Conservation (phyloP, 148 eudicot species). For the Diospyros lotus region DNA sequence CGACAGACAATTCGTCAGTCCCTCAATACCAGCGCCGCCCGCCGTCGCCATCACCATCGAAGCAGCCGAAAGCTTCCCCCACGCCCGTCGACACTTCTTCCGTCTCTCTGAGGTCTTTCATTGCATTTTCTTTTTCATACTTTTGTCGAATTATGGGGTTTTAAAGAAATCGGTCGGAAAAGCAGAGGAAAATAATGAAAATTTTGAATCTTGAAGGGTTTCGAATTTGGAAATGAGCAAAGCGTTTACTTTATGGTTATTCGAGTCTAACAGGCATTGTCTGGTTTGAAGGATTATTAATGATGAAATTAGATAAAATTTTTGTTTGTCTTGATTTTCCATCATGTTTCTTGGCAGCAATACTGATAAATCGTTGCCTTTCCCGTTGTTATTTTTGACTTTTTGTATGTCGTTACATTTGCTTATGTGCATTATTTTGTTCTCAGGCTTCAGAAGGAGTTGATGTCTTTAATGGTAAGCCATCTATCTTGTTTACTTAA, state of each 20-base stretch:
- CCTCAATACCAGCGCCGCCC: constrained; percentile 10
- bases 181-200: neutral
- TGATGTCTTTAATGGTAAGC: constrained; percentile 49
- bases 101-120: constrained; percentile 35
- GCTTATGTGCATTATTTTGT: constrained; percentile 10
- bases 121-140: neutral
- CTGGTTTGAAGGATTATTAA: neutral
- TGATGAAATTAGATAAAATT: neutral
- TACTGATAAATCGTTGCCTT: neutral
- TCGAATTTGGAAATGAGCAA: neutral
- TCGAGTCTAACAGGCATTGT: neutral
- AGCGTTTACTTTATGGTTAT: neutral
- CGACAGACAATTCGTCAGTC: constrained; percentile 22
- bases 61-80: constrained; percentile 23
- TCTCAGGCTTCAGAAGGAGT: constrained; percentile 52
- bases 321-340: neutral
- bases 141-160: neutral
- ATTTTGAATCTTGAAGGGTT: neutral
- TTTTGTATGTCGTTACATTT: neutral
- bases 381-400: neutral
- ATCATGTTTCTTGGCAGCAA: neutral
- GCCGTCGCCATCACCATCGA: constrained; percentile 21
- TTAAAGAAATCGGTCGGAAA: neutral
- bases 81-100: constrained; percentile 26
- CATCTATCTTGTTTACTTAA: neutral